phyloP scores from a whole-genome alignment of 176 grass and related monocot genomes.

The Miscanthus lutarioriparius region DNA sequence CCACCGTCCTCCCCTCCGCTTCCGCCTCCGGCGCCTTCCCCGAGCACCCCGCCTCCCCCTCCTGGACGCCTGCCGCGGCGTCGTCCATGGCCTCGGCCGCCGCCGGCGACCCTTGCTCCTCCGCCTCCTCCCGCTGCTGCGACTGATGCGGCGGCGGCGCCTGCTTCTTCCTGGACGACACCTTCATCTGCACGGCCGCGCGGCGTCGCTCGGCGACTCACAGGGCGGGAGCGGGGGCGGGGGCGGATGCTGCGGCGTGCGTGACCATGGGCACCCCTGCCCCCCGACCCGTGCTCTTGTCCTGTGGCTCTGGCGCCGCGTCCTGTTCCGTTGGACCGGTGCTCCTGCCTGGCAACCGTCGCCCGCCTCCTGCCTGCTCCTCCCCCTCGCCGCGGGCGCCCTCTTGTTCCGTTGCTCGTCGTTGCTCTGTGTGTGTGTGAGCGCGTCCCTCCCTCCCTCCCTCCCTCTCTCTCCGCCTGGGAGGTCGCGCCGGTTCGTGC shows the following conservation, averaged over 20 bases:
- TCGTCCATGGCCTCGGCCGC: constrained; percentile 11
- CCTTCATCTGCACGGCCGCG: constrained; percentile 33
- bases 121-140: neutral
- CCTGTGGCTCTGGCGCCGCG: neutral
- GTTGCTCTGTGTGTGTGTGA: too few species aligned
- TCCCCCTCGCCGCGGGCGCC: constrained; percentile 19
- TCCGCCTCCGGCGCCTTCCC: neutral
- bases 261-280: constrained; percentile 1
- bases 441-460: too few species aligned
- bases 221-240: too few species aligned
- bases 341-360: constrained; percentile 33
- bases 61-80: neutral
- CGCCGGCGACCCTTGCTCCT: neutral
- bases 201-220: neutral
- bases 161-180: constrained; percentile 26
- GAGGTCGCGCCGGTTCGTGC: constrained; percentile 30
- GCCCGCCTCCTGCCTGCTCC: neutral
- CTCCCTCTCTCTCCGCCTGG: neutral
- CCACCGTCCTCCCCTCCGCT: constrained; percentile 56
- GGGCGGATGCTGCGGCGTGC: neutral
- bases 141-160: neutral
- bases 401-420: constrained; percentile 28
- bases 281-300: neutral
- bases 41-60: neutral
- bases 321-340: neutral